Evolutionary conservation across 2,329 filamentous ascomycete genomes (phyloP), one percentile per base, ranked within the genome.

Genomic region (Alternaria incomplexa): DNA sequence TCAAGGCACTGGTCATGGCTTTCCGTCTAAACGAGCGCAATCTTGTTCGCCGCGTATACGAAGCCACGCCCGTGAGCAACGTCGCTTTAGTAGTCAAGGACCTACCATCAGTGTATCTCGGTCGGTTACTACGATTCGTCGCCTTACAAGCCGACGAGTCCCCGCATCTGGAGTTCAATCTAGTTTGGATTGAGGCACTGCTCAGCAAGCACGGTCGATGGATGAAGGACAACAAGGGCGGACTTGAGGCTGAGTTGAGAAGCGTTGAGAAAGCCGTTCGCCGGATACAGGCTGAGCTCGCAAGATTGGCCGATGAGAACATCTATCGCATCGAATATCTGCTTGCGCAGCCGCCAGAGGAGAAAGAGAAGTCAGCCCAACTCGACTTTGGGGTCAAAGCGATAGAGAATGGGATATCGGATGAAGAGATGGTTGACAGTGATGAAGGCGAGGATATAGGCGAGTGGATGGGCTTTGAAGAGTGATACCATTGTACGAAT

Each of bases 1-100:
- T 98, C 67, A 97, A 96, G 81, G 95, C 96, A 1, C 84, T 99
- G 6, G 90, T 97, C 67, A 99, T 99, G 96, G 91, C 94, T 1
- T 99, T 99, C 85, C 91, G 96, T 6, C 89, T 99, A 62, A 97
- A 97, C 81, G 93, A 97, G 79, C 86, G 89, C 5, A 88, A 89
- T 22, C 85, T 99, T 50, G 89, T 97, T 65, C 91, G 91, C 71
- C 89, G 89, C 57, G 92, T 97, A 17, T 98, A 97, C 82, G 91
- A 96, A 80, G 87, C 88, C 3, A 90, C 95, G 23, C 94, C 96
- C 1, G 85, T 90, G 45, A 80, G 84, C 3, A 91, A 95, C 68
- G 91, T 98, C 50, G 76, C 87, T 1, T 87, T 97, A 9, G 89
- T 97, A 0, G 92, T 97, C 23, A 89, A 88, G 56, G 88, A 91